Conservation (phyloP, 2,329 filamentous ascomycete species). For the Colletotrichum horii region DNA sequence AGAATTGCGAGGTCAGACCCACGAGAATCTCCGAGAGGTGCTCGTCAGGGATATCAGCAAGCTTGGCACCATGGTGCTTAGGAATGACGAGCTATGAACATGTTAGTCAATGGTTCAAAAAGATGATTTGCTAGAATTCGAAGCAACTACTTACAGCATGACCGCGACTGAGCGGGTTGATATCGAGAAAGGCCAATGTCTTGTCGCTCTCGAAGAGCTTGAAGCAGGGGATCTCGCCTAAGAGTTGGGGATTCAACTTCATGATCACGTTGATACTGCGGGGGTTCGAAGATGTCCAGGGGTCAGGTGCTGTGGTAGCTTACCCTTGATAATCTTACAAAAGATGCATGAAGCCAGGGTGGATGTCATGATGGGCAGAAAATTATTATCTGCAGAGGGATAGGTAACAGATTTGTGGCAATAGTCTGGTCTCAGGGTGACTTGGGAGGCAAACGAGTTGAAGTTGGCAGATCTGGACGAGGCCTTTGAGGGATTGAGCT, state of each 20-base stretch:
- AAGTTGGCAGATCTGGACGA: neutral
- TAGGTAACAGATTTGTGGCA: neutral
- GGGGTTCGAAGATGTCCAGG: constrained; percentile 3
- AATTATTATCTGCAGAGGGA: neutral
- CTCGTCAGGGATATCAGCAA: constrained; percentile 92
- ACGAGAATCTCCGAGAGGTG: constrained; percentile 82
- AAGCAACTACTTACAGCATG: constrained; percentile 72
- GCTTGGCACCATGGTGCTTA: constrained; percentile 91
- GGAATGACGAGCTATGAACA: constrained; percentile 84
- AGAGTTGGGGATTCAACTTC: constrained; percentile 14
- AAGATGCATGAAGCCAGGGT: constrained; percentile 83
- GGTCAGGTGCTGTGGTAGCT: neutral
- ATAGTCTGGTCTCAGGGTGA: neutral
- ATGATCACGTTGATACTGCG: neutral
- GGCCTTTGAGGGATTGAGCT: neutral
- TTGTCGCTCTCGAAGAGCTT: constrained; percentile 96
- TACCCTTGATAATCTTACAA: constrained; percentile 97
- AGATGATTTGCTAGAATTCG: neutral
- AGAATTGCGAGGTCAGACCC: constrained; percentile 30
- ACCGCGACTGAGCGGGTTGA: constrained; percentile 85
- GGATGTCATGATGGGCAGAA: constrained; percentile 29
- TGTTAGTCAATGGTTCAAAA: neutral
- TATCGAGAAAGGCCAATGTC: constrained; percentile 94
- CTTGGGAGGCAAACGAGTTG: neutral
- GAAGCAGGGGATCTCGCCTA: constrained; percentile 96